Percentiles rank a stretch among this genome's conserved stretches.
Evolutionary conservation across 345 rosid species (phyloP).

Genomic region (Gossypium stocksii): DNA sequence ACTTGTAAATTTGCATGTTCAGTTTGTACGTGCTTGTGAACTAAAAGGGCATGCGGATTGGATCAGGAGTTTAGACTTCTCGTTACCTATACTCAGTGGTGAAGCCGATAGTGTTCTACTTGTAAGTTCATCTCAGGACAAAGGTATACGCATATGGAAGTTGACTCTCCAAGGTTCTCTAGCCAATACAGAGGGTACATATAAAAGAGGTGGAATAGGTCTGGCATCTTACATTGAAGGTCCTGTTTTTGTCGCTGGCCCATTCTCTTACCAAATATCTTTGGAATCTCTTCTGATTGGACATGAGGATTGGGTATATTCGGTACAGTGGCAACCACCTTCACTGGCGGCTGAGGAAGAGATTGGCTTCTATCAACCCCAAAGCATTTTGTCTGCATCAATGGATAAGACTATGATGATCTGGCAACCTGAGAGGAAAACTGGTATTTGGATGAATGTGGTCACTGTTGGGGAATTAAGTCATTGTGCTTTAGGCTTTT

Average conservation of each 20-base stretch:
- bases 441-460: slow-evolving; percentile 94
- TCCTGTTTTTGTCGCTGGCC: slow-evolving; percentile 64
- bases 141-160: slow-evolving; percentile 88
- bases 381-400: slow-evolving; percentile 79
- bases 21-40: slow-evolving; percentile 79
- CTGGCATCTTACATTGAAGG: slow-evolving; percentile 89
- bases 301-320: slow-evolving; percentile 98
- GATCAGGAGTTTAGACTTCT: slow-evolving; percentile 96
- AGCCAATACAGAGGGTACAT: slow-evolving; percentile 27
- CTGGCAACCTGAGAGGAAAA: slow-evolving; percentile 86
- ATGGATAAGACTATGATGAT: slow-evolving; percentile 99
- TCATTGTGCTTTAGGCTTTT: slow-evolving; percentile 95
- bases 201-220: slow-evolving; percentile 47
- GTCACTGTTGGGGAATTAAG: slow-evolving; percentile 94
- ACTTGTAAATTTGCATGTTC: slow-evolving; percentile 20
- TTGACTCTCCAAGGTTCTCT: slow-evolving; percentile 38
- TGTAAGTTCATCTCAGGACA: slow-evolving; percentile 96
- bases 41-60: slow-evolving; percentile 94
- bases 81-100: slow-evolving; percentile 47
- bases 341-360: slow-evolving; percentile 24
- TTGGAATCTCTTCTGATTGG: slow-evolving; percentile 90
- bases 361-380: slow-evolving; percentile 47
- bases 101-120: slow-evolving; percentile 53
- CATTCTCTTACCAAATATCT: slow-evolving; percentile 74
- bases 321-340: slow-evolving; percentile 96